Conservation (phyloP, 208 protist genomes). For the Tritrichomonas musculus region DNA sequence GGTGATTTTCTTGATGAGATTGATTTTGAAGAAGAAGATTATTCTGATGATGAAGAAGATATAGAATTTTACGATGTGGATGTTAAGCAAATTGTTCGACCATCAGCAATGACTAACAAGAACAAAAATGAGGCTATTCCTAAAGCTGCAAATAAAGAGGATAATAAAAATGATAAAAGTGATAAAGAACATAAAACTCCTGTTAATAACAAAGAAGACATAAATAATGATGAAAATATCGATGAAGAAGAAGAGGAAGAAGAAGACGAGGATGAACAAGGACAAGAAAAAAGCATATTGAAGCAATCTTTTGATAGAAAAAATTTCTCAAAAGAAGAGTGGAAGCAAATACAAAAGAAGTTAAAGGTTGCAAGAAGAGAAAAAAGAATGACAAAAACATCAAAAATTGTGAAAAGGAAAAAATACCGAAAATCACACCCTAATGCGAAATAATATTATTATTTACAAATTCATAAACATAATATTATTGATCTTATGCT, state of each 20-base stretch:
- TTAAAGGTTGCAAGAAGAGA: background rate
- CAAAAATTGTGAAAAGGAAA: background rate
- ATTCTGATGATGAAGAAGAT: background rate
- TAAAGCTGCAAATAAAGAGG: no score
- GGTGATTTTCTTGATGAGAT: background rate
- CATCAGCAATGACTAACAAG: no score
- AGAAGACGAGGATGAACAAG: background rate
- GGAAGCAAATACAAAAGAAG: slow-evolving; percentile 17
- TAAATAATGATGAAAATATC: no score
- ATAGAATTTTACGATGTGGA: background rate
- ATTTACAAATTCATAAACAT: no score
- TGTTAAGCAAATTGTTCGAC: background rate
- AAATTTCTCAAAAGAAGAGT: background rate
- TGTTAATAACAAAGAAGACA: no score
- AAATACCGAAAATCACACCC: background rate
- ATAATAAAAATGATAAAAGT: no score
- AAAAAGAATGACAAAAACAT: background rate
- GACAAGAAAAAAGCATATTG: background rate
- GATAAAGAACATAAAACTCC: no score
- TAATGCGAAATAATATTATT: background rate
- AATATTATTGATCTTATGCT: no score
- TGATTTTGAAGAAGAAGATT: background rate
- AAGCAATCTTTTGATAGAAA: background rate
- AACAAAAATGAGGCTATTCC: no score
- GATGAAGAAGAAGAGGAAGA: background rate